Conservation (phyloP, 139 green algal genomes). For the Diplosphaera chodatii region DNA sequence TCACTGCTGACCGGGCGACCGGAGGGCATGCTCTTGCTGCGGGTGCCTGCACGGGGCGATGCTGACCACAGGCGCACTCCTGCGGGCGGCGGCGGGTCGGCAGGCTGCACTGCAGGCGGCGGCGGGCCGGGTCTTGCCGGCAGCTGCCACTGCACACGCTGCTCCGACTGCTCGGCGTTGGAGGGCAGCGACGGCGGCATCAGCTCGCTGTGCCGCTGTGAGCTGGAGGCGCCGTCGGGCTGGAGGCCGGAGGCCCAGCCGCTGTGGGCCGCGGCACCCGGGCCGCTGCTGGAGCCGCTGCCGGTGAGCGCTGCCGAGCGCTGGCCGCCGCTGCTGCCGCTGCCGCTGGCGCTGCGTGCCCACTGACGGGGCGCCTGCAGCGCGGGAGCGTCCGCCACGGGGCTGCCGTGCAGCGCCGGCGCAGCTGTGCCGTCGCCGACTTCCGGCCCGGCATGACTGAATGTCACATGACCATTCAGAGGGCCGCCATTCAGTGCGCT, state of each 20-base stretch:
- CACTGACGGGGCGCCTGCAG: not conserved
- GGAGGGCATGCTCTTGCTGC: not conserved
- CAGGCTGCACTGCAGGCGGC: too few relatives aligned
- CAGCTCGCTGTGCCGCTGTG: not conserved
- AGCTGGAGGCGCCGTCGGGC: too few relatives aligned
- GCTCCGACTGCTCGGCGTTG: not conserved
- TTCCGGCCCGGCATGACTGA: too few relatives aligned
- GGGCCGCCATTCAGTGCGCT: not conserved
- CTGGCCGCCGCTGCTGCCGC: not conserved
- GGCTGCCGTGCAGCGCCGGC: not conserved
- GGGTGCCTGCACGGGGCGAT: not conserved
- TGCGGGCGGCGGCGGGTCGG: too few relatives aligned
- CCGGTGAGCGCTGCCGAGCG: too few relatives aligned
- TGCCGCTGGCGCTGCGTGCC: not conserved
- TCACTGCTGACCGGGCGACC: not conserved
- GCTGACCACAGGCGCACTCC: not conserved
- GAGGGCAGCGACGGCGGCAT: not conserved
- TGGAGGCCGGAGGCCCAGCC: too few relatives aligned
- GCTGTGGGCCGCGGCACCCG: too few relatives aligned
- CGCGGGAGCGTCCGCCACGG: too few relatives aligned
- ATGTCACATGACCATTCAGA: not conserved
- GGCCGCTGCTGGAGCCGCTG: too few relatives aligned
- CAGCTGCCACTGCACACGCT: too few relatives aligned
- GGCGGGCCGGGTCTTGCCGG: too few relatives aligned
- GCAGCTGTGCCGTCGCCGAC: not conserved